A percentile compares a stretch with the other conserved stretches of the same genome.
Evolutionary conservation across 345 rosid genomes (phyloP).

Genomic region (Camelina laxa): DNA sequence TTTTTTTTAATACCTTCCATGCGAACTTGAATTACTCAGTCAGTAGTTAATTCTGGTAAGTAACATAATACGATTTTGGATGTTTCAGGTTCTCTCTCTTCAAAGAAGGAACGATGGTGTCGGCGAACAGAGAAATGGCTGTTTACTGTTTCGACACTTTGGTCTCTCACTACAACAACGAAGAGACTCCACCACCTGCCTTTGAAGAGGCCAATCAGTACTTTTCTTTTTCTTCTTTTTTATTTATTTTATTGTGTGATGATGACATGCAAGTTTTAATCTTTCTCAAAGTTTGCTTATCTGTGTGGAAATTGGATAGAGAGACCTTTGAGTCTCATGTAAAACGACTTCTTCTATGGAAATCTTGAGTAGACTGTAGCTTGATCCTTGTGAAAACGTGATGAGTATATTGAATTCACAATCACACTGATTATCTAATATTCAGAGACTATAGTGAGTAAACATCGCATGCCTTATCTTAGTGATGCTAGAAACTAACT

Average conservation of each 20-base stretch:
- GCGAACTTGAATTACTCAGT: not conserved
- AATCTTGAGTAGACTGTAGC: not conserved
- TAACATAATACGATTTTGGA: not conserved
- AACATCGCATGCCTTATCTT: not conserved
- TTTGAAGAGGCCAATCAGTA: slow-evolving; percentile 89
- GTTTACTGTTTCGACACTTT: slow-evolving; percentile 95
- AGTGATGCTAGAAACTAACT: slow-evolving; percentile 3
- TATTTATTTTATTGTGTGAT: not conserved
- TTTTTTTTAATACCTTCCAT: not conserved
- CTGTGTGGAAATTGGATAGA: not conserved
- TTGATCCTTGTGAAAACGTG: not conserved
- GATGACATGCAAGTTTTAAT: slow-evolving; percentile 18
- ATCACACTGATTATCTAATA: not conserved
- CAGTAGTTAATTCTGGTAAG: not conserved
- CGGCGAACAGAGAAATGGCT: slow-evolving; percentile 97
- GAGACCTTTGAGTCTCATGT: not conserved
- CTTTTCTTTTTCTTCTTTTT: not conserved
- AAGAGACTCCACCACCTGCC: slow-evolving; percentile 85
- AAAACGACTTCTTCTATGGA: not conserved
- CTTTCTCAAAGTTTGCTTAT: not conserved
- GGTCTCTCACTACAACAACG: slow-evolving; percentile 87
- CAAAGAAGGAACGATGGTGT: slow-evolving; percentile 59
- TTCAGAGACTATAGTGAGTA: not conserved
- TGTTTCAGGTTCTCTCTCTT: slow-evolving; percentile 26
- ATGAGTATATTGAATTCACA: not conserved